Evolutionary conservation across 192 early-diverging fungal genomes (phyloP).

Genomic region (Diversispora epigaea): DNA sequence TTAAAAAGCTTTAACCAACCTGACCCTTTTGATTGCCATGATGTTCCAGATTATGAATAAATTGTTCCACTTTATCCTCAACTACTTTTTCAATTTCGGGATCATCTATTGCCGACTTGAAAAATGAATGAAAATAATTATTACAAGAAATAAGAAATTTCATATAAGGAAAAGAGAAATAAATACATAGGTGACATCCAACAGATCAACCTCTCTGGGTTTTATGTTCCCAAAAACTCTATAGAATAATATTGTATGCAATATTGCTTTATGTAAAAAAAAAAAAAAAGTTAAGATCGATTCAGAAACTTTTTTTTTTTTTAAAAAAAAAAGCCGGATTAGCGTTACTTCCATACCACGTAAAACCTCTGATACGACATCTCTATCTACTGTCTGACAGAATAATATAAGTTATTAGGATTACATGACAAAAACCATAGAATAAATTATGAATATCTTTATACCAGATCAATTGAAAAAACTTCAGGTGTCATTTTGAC

Average conservation of each 20-base stretch:
- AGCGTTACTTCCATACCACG: slow-evolving; percentile 34
- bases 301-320: neutral
- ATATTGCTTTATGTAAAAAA: slow-evolving; percentile 38
- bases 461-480: slow-evolving; percentile 44
- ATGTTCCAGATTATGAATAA: slow-evolving; percentile 41
- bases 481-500: slow-evolving; percentile 32
- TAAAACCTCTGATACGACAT: slow-evolving; percentile 39
- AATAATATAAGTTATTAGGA: neutral
- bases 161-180: neutral
- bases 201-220: slow-evolving; percentile 53
- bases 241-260: slow-evolving; percentile 66
- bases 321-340: neutral
- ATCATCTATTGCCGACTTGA: slow-evolving; percentile 56
- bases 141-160: neutral
- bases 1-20: slow-evolving; percentile 36
- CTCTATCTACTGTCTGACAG: slow-evolving; percentile 37
- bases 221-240: slow-evolving; percentile 53
- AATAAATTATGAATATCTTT: neutral
- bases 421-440: neutral
- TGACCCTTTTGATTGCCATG: slow-evolving; percentile 48
- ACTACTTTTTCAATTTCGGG: slow-evolving; percentile 51
- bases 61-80: slow-evolving; percentile 50
- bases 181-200: slow-evolving; percentile 57
- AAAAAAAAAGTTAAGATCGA: no score
- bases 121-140: neutral